Base-by-base conservation (phyloP, 208 protist species). In the Crithidia bombi region DNA sequence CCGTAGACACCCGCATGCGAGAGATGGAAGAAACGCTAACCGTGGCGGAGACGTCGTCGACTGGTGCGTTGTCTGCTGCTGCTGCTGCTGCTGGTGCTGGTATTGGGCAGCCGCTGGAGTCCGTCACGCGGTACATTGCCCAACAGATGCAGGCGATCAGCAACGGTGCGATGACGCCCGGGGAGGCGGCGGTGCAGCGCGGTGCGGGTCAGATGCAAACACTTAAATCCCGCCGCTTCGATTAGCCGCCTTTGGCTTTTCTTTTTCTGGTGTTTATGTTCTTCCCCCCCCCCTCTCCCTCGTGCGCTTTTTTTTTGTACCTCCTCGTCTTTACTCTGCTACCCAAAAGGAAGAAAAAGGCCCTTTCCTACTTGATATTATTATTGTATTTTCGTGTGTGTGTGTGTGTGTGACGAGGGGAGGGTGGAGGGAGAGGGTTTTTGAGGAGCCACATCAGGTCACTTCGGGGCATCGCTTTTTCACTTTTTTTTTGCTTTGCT, bases 1-100 rank as follows among this genome's bases (percentile, higher is more conserved):
- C 78, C n/a, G 90, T 93, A 6, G 90, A 93, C 66, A 52, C 66
- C 9, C 75, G 83, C 41, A 87, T 93, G 81, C 65, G 80, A 38
- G 63, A 65, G 9, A 87, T 93, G 73, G 82, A 93, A 58, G 66
- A 47, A 12, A 78, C 68, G 26, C 70, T 92, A 50, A 32, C 67
- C 14, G 30, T 64, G 3, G 32, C 87, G 28, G 64, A 9, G 41
- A 23, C 57, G 41, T 21, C 54, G 11, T 21, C 50, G 5, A 25
- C 69, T 7, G 28, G 2, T 36, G 28, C 64, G 5, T 35, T 57
- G 10, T 35, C 46, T 10, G 14, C 33, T 10, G n/a, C 46, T 15
- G 9, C 32, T 3, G 38, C 21, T 38, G 35, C 17, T 19, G n/a
- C n/a, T n/a, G n/a, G n/a, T n/a, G n/a, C n/a, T n/a, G n/a, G n/a